phyloP scores from a whole-genome alignment of 108 stramenopile species.

The Skeletonema tropicum region DNA sequence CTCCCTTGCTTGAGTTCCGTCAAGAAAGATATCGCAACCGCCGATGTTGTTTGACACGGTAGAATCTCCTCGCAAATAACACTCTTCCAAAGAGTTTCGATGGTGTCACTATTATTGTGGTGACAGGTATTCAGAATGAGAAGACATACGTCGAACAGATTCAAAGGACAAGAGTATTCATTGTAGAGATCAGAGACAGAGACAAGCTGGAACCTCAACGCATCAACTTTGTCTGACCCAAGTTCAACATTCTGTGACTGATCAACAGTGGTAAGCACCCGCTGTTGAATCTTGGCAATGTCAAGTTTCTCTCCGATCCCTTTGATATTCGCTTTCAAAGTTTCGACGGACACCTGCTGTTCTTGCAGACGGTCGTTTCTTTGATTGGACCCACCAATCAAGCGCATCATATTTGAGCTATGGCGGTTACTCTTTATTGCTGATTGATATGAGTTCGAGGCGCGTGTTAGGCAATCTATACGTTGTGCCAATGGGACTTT shows the following conservation, averaged over 20 bases:
- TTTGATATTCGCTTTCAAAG: slow-evolving; percentile 36
- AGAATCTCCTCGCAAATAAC: slow-evolving; percentile 77
- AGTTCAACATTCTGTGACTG: slow-evolving; percentile 49
- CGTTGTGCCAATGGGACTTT: slow-evolving; percentile 60
- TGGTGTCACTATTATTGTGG: slow-evolving; percentile 52
- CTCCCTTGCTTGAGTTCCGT: slow-evolving; percentile 52
- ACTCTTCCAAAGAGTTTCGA: slow-evolving; percentile 71
- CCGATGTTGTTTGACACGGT: slow-evolving; percentile 66
- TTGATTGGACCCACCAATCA: slow-evolving; percentile 8
- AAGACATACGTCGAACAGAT: slow-evolving; percentile 80
- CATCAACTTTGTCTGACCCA: slow-evolving; percentile 50
- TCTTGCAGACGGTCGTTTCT: slow-evolving; percentile 1
- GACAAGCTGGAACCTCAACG: slow-evolving; percentile 55
- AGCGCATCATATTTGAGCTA: background rate
- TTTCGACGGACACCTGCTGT: slow-evolving; percentile 30
- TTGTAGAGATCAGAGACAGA: slow-evolving; percentile 78
- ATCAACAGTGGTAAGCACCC: slow-evolving; percentile 60
- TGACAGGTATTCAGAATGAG: slow-evolving; percentile 69
- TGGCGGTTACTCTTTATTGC: slow-evolving; percentile 34
- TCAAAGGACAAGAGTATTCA: slow-evolving; percentile 64
- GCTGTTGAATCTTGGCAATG: slow-evolving; percentile 74
- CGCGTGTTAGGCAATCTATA: slow-evolving; percentile 72
- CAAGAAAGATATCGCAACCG: slow-evolving; percentile 47
- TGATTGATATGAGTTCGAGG: slow-evolving; percentile 58
- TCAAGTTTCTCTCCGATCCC: slow-evolving; percentile 64